A percentile compares a stretch with the other conserved stretches of the same genome.
These are phyloP conservation scores for Penicillium sp. DNA, from an alignment of 2,329 filamentous ascomycete species.

Conservation along the genomic window DNA sequence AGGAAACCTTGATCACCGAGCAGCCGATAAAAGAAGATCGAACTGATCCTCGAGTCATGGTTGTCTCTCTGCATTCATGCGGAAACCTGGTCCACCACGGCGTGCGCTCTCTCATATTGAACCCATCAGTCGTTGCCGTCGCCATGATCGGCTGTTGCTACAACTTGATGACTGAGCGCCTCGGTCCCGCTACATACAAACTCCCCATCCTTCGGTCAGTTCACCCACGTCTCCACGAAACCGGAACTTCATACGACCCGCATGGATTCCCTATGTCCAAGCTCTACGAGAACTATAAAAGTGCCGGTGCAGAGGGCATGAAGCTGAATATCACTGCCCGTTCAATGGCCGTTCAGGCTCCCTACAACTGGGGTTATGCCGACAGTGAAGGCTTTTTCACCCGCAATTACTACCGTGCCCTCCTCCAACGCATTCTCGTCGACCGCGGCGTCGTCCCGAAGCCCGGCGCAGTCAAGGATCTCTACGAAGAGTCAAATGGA, in stretches of 20 bases:
- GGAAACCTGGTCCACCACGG: conserved; percentile 97
- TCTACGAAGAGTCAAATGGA: conserved; percentile 26
- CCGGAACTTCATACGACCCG: conserved; percentile 73
- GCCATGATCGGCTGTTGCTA: conserved; percentile 98
- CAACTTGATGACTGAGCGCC: conserved; percentile 87
- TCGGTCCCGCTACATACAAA: conserved; percentile 85
- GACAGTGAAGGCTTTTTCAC: conserved; percentile 89
- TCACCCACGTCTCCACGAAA: conserved; percentile 67
- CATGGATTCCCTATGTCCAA: conserved; percentile 93
- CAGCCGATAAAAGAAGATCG: conserved; percentile 7
- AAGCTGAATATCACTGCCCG: conserved; percentile 92
- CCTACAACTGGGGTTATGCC: conserved; percentile 79
- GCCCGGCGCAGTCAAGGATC: conserved; percentile 36
- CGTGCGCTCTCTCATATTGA: conserved; percentile 79
- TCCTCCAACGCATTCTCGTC: conserved; percentile 88
- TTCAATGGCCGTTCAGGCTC: conserved; percentile 98
- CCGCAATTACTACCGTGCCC: conserved; percentile 85
- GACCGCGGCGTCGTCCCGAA: conserved; percentile 75
- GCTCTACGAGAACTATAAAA: conserved; percentile 58
- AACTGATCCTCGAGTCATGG: conserved; percentile 60
- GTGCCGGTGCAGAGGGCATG: conserved; percentile 61
- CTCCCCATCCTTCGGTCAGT: conserved; percentile 72
- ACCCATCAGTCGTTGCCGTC: conserved; percentile 81
- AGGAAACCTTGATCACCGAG: conserved; percentile 2
- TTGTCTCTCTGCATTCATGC: conserved; percentile 94